A percentile compares a stretch with the other conserved stretches of the same genome.
Conservation (phyloP, 495 filamentous ascomycete species). For the Podospora sp. region DNA sequence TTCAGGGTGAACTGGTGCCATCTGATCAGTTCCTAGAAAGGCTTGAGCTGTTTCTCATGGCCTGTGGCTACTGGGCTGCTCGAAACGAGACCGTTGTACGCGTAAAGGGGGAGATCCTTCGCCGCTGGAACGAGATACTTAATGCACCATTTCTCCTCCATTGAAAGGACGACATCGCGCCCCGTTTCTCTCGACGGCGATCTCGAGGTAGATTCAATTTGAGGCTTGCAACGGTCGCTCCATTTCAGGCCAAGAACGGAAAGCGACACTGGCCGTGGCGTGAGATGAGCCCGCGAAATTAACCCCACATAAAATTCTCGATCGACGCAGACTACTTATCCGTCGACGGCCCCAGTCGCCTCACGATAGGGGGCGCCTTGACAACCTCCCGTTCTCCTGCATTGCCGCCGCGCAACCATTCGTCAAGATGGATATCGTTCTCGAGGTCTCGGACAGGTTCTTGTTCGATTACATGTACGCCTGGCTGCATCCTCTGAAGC, state of each 20-base stretch:
- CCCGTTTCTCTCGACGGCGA: not conserved
- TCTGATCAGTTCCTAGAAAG: not conserved
- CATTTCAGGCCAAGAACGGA: not conserved
- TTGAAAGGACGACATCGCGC: not conserved
- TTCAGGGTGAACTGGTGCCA: not conserved
- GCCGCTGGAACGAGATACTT: not conserved
- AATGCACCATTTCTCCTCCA: not conserved
- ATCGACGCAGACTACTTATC: not conserved
- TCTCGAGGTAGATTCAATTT: not conserved
- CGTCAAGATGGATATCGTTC: constrained; percentile 81
- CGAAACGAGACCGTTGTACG: not conserved
- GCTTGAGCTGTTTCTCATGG: not conserved
- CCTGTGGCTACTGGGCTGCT: not conserved
- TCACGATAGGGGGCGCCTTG: not conserved
- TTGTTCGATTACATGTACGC: constrained; percentile 83
- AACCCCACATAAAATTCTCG: not conserved
- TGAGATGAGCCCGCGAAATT: not conserved
- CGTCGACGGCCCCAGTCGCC: not conserved
- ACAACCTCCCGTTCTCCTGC: not conserved
- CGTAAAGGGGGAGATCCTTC: not conserved
- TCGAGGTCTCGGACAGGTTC: constrained; percentile 84
- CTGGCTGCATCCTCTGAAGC: constrained; percentile 62
- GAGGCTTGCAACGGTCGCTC: not conserved
- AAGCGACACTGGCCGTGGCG: not conserved
- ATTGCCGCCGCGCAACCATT: not conserved